Conservation (phyloP, 2,329 filamentous ascomycete genomes). For the Trichothecium roseum region DNA sequence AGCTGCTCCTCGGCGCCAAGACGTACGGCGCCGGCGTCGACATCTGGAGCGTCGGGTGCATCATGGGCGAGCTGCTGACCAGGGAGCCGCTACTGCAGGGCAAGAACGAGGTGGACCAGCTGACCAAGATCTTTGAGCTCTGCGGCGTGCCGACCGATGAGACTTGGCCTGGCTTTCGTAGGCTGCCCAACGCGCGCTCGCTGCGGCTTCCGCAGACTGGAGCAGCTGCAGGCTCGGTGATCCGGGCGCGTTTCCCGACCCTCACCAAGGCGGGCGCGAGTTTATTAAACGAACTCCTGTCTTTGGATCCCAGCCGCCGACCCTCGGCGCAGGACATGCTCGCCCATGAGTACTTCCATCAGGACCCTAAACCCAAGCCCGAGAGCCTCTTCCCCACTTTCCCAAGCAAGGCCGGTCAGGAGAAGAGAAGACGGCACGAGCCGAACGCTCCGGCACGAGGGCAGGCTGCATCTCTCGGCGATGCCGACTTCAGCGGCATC, state of each 20-base stretch:
- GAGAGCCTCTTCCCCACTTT: conserved; percentile 95
- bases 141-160: conserved; percentile 78
- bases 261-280: conserved; percentile 64
- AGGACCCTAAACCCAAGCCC: conserved; percentile 83
- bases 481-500: conserved; percentile 59
- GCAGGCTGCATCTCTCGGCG: conserved; percentile 44
- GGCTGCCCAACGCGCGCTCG: conserved; percentile 75
- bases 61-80: conserved; percentile 83
- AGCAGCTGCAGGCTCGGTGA: conserved; percentile 34
- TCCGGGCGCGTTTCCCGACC: conserved; percentile 71
- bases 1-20: conserved; percentile 72
- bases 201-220: conserved; percentile 55
- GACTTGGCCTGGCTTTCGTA: conserved; percentile 76
- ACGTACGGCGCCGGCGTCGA: conserved; percentile 71
- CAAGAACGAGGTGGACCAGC: conserved; percentile 84
- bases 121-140: conserved; percentile 79
- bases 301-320: conserved; percentile 61
- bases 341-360: conserved; percentile 72
- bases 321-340: conserved; percentile 67
- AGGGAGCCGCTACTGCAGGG: conserved; percentile 78
- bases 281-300: conserved; percentile 60
- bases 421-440: conserved; percentile 60
- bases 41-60: conserved; percentile 94
- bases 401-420: conserved; percentile 87
- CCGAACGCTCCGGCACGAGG: conserved; percentile 79